phyloP scores from a whole-genome alignment of 2,329 filamentous ascomycete species.

The Chaetomiaceae sp. region DNA sequence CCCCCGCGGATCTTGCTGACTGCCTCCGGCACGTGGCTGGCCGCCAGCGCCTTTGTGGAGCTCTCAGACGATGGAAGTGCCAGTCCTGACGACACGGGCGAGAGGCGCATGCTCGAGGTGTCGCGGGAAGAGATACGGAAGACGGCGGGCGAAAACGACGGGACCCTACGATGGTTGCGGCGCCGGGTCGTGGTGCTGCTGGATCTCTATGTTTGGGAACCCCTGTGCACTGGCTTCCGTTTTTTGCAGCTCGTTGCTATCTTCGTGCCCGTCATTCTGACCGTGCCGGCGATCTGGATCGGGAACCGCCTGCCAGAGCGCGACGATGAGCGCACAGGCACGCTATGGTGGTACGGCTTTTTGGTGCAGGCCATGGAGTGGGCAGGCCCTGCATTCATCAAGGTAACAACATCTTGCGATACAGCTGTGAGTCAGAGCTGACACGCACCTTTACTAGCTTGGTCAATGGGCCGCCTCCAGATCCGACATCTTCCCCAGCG shows the following conservation, averaged over 20 bases:
- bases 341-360: slow-evolving; percentile 91
- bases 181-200: slow-evolving; percentile 59
- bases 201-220: slow-evolving; percentile 73
- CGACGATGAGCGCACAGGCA: slow-evolving; percentile 72
- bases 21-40: slow-evolving; percentile 38
- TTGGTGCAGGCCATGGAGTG: slow-evolving; percentile 85
- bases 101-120: slow-evolving; percentile 78
- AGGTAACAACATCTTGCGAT: slow-evolving; percentile 48
- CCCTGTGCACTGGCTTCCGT: slow-evolving; percentile 77
- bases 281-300: slow-evolving; percentile 75
- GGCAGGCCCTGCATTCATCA: slow-evolving; percentile 94
- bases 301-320: slow-evolving; percentile 57
- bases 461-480: slow-evolving; percentile 98
- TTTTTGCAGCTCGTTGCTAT: slow-evolving; percentile 82
- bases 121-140: slow-evolving; percentile 74
- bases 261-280: slow-evolving; percentile 81
- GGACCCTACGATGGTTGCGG: slow-evolving; percentile 51
- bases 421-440: not conserved
- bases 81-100: slow-evolving; percentile 56
- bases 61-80: slow-evolving; percentile 50
- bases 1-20: slow-evolving; percentile 12
- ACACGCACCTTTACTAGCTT: slow-evolving; percentile 46
- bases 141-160: slow-evolving; percentile 55
- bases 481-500: slow-evolving; percentile 89
- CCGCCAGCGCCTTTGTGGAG: slow-evolving; percentile 51